Evolutionary conservation across 768 basidiomycete genomes (phyloP).

Genomic region (Sistotremastrum niveocremeum): DNA sequence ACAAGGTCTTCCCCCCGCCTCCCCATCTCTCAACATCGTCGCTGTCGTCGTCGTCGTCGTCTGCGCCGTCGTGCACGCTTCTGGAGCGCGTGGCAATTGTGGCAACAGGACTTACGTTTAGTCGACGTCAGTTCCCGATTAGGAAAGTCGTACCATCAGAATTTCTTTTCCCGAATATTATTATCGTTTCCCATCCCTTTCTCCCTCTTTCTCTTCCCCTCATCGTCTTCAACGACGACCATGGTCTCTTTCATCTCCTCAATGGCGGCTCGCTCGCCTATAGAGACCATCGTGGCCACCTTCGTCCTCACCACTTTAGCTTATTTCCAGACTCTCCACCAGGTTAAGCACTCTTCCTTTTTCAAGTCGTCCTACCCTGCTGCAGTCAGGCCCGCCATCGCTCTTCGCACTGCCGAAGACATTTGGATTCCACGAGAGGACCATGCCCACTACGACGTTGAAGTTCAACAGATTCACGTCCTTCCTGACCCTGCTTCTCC

Average conservation of each 20-base stretch:
- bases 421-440: constrained; percentile 41
- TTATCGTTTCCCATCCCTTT: background rate
- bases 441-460: constrained; percentile 26
- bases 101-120: too few relatives aligned
- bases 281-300: constrained; percentile 85
- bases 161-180: background rate
- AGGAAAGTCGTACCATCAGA: background rate
- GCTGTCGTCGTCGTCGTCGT: too few relatives aligned
- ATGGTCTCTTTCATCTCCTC: background rate
- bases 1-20: too few relatives aligned
- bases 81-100: too few relatives aligned
- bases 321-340: constrained; percentile 86
- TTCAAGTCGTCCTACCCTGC: constrained; percentile 42
- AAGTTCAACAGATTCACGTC: constrained; percentile 66
- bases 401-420: constrained; percentile 35
- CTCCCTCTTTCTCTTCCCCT: background rate
- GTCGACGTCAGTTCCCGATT: too few relatives aligned
- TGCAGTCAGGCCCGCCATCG: constrained; percentile 41
- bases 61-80: too few relatives aligned
- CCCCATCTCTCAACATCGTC: too few relatives aligned
- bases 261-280: constrained; percentile 54
- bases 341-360: constrained; percentile 81
- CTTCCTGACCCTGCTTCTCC: constrained; percentile 25
- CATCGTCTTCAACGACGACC: background rate
- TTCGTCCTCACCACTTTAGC: constrained; percentile 83